Conservation (phyloP, 495 filamentous ascomycete genomes). For the Terfezia claveryi region DNA sequence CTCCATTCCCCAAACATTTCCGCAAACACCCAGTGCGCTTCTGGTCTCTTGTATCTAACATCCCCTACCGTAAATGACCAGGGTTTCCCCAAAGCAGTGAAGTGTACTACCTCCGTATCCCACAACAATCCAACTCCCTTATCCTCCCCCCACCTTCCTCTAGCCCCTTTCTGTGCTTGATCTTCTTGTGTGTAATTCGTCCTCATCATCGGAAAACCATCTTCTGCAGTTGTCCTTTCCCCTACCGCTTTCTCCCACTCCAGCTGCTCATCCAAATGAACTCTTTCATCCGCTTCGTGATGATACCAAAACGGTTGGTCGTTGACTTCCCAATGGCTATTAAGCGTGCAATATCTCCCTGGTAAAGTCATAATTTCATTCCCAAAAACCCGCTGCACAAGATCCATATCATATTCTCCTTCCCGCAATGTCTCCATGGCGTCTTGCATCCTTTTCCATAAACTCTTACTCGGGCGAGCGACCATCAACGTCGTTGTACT, state of each 20-base stretch:
- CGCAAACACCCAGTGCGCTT: not conserved
- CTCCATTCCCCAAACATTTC: not conserved
- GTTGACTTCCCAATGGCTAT: constrained; percentile 22
- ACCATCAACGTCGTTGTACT: constrained; percentile 20
- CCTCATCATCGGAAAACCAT: not conserved
- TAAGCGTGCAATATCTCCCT: constrained; percentile 22
- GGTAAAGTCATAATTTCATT: constrained; percentile 21
- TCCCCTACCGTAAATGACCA: constrained; percentile 1
- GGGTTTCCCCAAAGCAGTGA: constrained; percentile 15
- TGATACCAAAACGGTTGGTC: constrained; percentile 20
- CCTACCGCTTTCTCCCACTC: not conserved
- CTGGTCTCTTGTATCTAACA: not conserved
- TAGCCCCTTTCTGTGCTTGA: not conserved
- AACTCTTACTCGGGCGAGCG: constrained; percentile 11
- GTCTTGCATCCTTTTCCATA: constrained; percentile 17
- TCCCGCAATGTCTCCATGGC: constrained; percentile 10
- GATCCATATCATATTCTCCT: constrained; percentile 23
- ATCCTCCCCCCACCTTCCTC: not conserved
- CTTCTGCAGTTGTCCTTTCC: too few relatives aligned
- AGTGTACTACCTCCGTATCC: constrained; percentile 15
- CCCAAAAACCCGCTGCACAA: constrained; percentile 20
- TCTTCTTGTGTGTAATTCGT: not conserved
- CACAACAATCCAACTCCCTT: constrained; percentile 7
- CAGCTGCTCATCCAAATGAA: not conserved
- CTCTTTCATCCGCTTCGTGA: not conserved